Conservation (phyloP, 345 rosid species). For the Pistacia vera region DNA sequence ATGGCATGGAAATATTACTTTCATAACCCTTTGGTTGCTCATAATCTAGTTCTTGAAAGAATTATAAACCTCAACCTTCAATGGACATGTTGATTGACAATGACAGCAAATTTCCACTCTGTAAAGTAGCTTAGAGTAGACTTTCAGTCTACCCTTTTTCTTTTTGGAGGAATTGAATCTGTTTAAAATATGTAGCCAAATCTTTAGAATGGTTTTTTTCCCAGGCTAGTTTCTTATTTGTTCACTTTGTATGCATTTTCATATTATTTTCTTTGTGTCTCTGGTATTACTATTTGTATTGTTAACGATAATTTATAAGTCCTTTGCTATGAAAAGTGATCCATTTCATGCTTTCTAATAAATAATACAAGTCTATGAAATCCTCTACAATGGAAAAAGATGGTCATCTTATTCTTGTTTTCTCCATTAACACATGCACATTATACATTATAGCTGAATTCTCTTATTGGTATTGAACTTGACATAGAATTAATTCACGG, state of each 20-base stretch:
- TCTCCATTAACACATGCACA: not conserved
- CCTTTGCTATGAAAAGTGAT: not conserved
- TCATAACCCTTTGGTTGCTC: not conserved
- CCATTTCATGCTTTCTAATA: not conserved
- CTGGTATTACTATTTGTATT: not conserved
- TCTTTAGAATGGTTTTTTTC: not conserved
- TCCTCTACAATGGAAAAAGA: not conserved
- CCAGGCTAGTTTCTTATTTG: not conserved
- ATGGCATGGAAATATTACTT: not conserved
- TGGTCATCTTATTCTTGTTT: not conserved
- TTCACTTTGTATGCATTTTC: not conserved
- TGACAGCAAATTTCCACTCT: not conserved
- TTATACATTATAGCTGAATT: constrained; percentile 8
- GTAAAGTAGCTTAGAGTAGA: not conserved
- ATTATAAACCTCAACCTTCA: not conserved
- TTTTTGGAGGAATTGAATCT: not conserved
- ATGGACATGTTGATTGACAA: not conserved
- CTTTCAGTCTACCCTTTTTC: not conserved
- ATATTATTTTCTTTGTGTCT: not conserved
- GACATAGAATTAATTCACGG: not conserved
- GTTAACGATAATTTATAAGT: not conserved
- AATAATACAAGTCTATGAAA: constrained; percentile 1
- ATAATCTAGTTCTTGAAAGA: not conserved
- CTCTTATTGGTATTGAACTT: not conserved
- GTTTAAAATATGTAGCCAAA: not conserved